These are phyloP conservation scores for Cystobasidium sp. DNA, from an alignment of 1,284 basidiomycete genomes.

Conservation along the genomic window DNA sequence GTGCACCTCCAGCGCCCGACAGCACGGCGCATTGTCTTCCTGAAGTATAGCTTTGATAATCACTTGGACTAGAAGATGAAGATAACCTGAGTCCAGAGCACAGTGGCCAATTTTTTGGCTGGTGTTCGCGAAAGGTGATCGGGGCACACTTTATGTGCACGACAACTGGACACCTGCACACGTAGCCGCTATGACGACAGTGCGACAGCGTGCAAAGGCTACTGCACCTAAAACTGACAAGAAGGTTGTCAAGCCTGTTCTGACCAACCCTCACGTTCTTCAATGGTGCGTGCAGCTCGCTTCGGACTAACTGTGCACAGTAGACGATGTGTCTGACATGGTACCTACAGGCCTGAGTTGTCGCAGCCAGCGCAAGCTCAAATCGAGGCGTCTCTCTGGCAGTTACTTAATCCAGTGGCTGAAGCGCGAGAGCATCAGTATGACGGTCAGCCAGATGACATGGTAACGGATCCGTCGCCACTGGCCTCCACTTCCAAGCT, in stretches of 20 bases:
- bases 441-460: neutral
- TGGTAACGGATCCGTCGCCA: constrained; percentile 1
- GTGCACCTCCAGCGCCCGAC: constrained; percentile 14
- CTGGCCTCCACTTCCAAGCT: constrained; percentile 10
- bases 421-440: constrained; percentile 10
- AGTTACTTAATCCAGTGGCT: constrained; percentile 26
- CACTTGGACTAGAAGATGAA: too few relatives aligned
- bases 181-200: neutral
- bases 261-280: constrained; percentile 26
- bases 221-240: constrained; percentile 8
- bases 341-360: constrained; percentile 21
- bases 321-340: neutral
- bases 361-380: constrained; percentile 27
- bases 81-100: neutral
- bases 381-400: constrained; percentile 29
- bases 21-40: constrained; percentile 11
- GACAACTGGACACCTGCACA: neutral
- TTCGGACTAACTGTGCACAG: neutral
- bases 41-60: too few relatives aligned
- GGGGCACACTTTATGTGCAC: neutral
- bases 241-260: constrained; percentile 38
- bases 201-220: constrained; percentile 12
- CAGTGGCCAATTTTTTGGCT: constrained; percentile 6
- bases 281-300: constrained; percentile 13
- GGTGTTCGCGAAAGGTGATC: too few relatives aligned